A percentile compares a stretch with the other conserved stretches of the same genome.
Conservation (phyloP, 2,329 filamentous ascomycete species). For the Fusarium mangiferae region DNA sequence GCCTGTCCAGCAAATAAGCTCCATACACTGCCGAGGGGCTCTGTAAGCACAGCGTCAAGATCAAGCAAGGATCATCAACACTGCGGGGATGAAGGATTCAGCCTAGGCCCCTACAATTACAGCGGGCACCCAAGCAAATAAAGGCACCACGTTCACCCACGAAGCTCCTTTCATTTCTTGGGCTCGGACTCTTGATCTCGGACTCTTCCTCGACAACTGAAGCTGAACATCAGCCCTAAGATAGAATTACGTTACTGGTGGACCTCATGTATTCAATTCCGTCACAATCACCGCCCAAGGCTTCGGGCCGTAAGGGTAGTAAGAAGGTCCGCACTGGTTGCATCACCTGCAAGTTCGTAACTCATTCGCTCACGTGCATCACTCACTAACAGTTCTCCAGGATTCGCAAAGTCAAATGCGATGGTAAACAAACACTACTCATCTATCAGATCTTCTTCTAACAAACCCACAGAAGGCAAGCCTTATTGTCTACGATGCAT, state of each 20-base stretch:
- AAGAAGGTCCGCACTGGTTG: constrained; percentile 62
- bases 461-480: constrained; percentile 54
- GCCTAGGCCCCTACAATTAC: constrained; percentile 4
- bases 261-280: constrained; percentile 11
- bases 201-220: not conserved
- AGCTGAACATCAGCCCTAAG: not conserved
- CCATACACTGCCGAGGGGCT: not conserved
- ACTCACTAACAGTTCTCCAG: not conserved
- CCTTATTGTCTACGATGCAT: constrained; percentile 64
- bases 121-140: constrained; percentile 22
- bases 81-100: not conserved
- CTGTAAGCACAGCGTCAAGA: constrained; percentile 1
- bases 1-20: not conserved
- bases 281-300: constrained; percentile 8
- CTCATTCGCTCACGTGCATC: too few species aligned
- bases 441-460: fast-evolving
- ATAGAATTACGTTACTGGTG: not conserved
- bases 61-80: not conserved
- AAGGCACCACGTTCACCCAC: constrained; percentile 7
- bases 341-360: constrained; percentile 65
- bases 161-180: constrained; percentile 16
- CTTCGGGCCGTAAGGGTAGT: constrained; percentile 53
- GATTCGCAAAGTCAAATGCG: constrained; percentile 24
- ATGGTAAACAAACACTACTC: constrained; percentile 1
- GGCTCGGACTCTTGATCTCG: constrained; percentile 30